phyloP scores from a whole-genome alignment of 306 rosid species.

The Hippophae tibetana region DNA sequence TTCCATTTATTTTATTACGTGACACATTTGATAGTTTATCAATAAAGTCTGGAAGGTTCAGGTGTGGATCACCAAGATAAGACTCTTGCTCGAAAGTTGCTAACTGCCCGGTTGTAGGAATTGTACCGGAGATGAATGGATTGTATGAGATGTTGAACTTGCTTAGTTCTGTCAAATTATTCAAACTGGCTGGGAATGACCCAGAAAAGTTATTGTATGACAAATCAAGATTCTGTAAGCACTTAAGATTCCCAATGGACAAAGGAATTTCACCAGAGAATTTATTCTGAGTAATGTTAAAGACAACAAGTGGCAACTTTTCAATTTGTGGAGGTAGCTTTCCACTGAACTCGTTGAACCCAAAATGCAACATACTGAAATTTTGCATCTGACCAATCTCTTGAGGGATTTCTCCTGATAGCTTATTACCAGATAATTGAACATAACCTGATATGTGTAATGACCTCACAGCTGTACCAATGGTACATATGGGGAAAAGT shows the following conservation, averaged over 20 bases:
- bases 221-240: conserved; percentile 72
- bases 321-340: conserved; percentile 55
- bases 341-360: conserved; percentile 50
- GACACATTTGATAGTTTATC: conserved; percentile 11
- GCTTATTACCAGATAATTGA: conserved; percentile 61
- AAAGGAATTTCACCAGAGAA: conserved; percentile 72
- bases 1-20: neutral
- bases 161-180: conserved; percentile 47
- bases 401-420: conserved; percentile 63
- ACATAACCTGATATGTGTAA: conserved; percentile 69
- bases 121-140: conserved; percentile 50
- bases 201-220: conserved; percentile 80
- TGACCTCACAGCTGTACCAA: conserved; percentile 30
- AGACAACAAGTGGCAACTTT: conserved; percentile 43
- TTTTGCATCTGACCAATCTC: conserved; percentile 56
- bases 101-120: conserved; percentile 54
- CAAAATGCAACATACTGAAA: conserved; percentile 68
- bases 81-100: conserved; percentile 60
- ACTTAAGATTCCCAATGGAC: conserved; percentile 45
- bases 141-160: conserved; percentile 89
- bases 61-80: conserved; percentile 56
- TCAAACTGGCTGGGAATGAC: conserved; percentile 56
- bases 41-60: conserved; percentile 49
- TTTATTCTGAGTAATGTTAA: conserved; percentile 51
- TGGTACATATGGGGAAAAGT: conserved; percentile 41